Evolutionary conservation across 345 rosid species (phyloP), one percentile per base, ranked within the genome.

Genomic region (Camelina neglecta): DNA sequence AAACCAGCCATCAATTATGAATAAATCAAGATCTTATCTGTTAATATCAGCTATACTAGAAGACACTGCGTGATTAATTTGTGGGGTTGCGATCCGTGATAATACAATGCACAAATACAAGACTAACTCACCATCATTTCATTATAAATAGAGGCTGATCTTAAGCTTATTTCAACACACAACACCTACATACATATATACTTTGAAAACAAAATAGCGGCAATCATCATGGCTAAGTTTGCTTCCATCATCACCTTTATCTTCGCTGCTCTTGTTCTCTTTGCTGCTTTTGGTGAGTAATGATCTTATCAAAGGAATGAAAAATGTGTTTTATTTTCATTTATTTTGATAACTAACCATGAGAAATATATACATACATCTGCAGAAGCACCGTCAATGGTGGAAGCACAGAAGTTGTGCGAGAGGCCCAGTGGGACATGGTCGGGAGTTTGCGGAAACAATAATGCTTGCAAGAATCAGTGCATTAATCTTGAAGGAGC

Each of bases 401-500:
- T 65, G 55, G 24, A 65, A 4, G 55, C 56, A 9, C 24, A 58
- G 55, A 65, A 5, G 41, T 65, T 24, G 11, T 61, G 66, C 49
- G 16, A 41, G 66, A 39, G 0, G 11, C 4, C 2, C 6, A 61
- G 66, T 61, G 31, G 18, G 7, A 39, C 66, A 21, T 61, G 50
- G 49, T 20, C 18, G 7, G 50, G 50, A 21, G 20, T 61, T 4
- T 61, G 66, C 12, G 11, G 49, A 41, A 39, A 41, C 33, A 39
- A 8, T 23, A 41, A 12, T 21, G 50, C 66, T 0, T 61, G 66
- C 33, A 41, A 61, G 50, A 61, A 61, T 6, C 66, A 61, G 66
- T 62, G 67, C 51, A 79, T 91, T 65, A 76, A 45, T 65, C 82
- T 89, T 42, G 67, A 62, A n/a, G 2, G 3, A 60, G 65, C 65